A percentile compares a stretch with the other conserved stretches of the same genome.
Evolutionary conservation across 345 rosid species (phyloP).

Genomic region (Melaleuca quinquenervia): DNA sequence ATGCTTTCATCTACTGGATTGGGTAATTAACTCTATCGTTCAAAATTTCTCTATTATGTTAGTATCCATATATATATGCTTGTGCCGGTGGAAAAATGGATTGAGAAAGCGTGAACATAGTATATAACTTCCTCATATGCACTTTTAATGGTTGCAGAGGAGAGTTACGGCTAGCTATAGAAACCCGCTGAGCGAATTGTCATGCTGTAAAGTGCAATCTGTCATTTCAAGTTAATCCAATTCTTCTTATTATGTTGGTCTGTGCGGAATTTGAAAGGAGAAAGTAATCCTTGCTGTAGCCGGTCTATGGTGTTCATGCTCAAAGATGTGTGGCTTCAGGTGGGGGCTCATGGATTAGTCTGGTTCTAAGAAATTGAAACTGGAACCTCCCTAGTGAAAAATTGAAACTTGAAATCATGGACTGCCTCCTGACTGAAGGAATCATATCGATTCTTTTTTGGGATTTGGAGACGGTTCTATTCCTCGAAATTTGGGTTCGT

Average conservation of each 20-base stretch:
- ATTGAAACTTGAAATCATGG: neutral
- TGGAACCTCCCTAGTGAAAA: neutral
- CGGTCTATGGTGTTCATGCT: too few relatives aligned
- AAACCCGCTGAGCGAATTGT: neutral
- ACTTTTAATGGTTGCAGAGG: neutral
- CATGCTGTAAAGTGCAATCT: neutral
- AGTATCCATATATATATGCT: neutral
- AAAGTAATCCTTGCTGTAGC: too few relatives aligned
- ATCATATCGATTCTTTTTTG: neutral
- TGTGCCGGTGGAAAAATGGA: neutral
- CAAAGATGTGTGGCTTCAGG: too few relatives aligned
- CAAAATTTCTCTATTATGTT: neutral
- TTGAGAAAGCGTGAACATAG: neutral
- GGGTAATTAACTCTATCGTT: neutral
- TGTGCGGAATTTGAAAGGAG: too few relatives aligned
- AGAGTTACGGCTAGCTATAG: neutral
- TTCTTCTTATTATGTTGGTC: neutral
- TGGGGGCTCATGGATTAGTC: neutral
- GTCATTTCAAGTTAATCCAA: neutral
- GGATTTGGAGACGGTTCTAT: neutral
- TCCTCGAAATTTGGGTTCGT: neutral
- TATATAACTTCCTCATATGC: neutral
- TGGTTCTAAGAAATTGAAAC: neutral
- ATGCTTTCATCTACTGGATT: constrained; percentile 11
- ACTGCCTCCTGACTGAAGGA: neutral